phyloP scores from a whole-genome alignment of 2,329 filamentous ascomycete species.

The Hypoxylon sp. region DNA sequence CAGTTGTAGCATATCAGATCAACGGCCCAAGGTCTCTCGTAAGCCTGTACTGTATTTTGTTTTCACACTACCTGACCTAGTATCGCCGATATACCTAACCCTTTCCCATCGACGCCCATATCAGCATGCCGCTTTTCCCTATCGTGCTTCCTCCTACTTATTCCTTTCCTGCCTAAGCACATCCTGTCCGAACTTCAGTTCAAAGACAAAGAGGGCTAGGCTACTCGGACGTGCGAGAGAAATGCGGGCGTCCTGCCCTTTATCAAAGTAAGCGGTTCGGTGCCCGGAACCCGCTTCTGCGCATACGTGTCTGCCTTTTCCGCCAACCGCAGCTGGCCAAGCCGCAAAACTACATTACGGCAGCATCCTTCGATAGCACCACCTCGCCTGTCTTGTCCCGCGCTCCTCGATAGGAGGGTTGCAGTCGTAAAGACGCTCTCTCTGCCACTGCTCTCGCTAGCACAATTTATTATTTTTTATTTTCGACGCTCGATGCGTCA shows the following conservation, averaged over 20 bases:
- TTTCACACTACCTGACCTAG: no score
- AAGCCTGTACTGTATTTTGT: no score
- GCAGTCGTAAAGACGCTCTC: slow-evolving; percentile 26
- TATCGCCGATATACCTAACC: no score
- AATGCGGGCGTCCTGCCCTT: slow-evolving; percentile 14
- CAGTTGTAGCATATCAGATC: no score
- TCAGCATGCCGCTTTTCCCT: no score
- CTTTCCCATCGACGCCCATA: no score
- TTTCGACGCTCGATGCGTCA: no score
- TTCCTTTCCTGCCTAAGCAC: no score
- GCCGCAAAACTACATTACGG: slow-evolving; percentile 10
- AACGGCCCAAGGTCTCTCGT: no score
- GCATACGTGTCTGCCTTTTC: slow-evolving; percentile 24
- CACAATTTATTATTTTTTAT: no score
- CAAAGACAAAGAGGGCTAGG: slow-evolving; percentile 2
- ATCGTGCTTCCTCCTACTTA: no score
- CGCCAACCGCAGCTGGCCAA: slow-evolving; percentile 20
- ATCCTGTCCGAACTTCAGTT: no score
- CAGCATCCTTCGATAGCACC: slow-evolving; percentile 23
- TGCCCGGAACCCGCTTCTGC: slow-evolving; percentile 11
- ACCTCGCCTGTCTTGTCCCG: slow-evolving; percentile 28
- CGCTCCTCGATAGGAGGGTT: slow-evolving; percentile 27
- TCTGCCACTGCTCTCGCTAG: slow-evolving; percentile 18
- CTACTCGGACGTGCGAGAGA: slow-evolving; percentile 10
- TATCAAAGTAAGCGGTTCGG: slow-evolving; percentile 32